These are phyloP conservation scores for Nymphaea colorata DNA, from an alignment of 164 flowering plant species.

Conservation along the genomic window DNA sequence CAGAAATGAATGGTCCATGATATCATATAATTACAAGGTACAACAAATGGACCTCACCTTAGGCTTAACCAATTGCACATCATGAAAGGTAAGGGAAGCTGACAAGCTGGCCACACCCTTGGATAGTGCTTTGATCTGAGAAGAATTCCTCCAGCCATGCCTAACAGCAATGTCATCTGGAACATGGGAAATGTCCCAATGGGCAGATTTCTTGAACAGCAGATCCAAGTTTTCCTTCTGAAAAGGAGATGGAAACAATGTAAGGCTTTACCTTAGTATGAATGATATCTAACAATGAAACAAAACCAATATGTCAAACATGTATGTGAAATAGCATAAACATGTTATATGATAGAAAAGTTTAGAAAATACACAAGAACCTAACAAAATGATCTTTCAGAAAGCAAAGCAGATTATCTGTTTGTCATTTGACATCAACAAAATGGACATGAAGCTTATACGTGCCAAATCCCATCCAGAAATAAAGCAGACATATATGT, in stretches of 20 bases:
- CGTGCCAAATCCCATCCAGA: too few species aligned
- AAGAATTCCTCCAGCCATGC: conserved; percentile 36
- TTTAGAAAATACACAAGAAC: too few species aligned
- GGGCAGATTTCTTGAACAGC: conserved; percentile 34
- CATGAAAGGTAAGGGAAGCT: conserved; percentile 52
- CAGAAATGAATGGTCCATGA: too few species aligned
- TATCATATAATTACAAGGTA: background rate
- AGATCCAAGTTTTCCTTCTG: conserved; percentile 62
- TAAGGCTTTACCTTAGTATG: background rate
- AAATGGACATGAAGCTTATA: too few species aligned
- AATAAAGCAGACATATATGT: too few species aligned
- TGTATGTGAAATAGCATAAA: too few species aligned
- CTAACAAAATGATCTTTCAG: too few species aligned
- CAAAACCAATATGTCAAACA: background rate
- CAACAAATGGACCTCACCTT: conserved; percentile 37
- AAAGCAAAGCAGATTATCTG: too few species aligned
- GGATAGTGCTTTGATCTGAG: conserved; percentile 47
- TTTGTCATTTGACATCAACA: too few species aligned
- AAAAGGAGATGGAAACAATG: conserved; percentile 6
- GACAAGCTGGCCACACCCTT: conserved; percentile 61
- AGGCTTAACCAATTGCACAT: conserved; percentile 24
- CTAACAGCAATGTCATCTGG: conserved; percentile 25
- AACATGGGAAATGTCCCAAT: conserved; percentile 34
- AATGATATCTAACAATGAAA: background rate
- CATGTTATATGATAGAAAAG: too few species aligned